Base-by-base conservation (phyloP, 1,139 yeast genomes). In the Candida gigantensis region DNA sequence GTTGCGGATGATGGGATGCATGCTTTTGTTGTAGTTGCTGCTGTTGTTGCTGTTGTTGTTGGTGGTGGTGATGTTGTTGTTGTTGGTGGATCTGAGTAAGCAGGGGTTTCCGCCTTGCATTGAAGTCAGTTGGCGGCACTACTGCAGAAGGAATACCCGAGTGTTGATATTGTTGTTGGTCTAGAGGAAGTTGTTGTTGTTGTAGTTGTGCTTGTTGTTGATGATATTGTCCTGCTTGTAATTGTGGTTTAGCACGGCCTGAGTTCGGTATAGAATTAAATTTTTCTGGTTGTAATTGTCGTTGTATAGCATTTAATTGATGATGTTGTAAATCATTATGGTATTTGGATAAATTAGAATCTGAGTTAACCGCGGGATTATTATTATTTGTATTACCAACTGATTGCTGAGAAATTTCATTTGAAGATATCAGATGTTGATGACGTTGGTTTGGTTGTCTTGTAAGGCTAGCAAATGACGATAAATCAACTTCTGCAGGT, bases 401-500 rank as follows among this genome's bases (percentile, higher is more conserved):
- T 3, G 20, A 15, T n/a, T 18, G 6, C 7, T 12, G 28, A 3
- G 29, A 7, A 2, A 18, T 11, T 9, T 26, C 24, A 16, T 6
- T 28, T 11, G 26, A 9, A 6, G 41, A 41, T 7, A 47, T 40
- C 9, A 37, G 32, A 19, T 23, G 29, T 30, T 34, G 36, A 18
- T 24, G 34, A 11, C 16, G 31, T 33, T 5, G 39, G 32, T 64
- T 65, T 17, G 73, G 72, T 47, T 71, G 77, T 35, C 77, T 56
- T 4, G 77, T 72, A 31, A 72, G 57, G 47, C 75, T 68, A 3
- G 76, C 70, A 54, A 71, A 70, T 12, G 74, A 60, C 5, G 74
- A 65, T 43, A 75, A 59, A 44, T 75, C 81, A 6, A 72, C 80
- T 43, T 74, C 76, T 1, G 81, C 80, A 0, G 80, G 80, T 37